Percentiles rank a stretch among this genome's conserved stretches.
Evolutionary conservation across 2,329 filamentous ascomycete species (phyloP).

Genomic region (Aotearoamyces nothofagi): DNA sequence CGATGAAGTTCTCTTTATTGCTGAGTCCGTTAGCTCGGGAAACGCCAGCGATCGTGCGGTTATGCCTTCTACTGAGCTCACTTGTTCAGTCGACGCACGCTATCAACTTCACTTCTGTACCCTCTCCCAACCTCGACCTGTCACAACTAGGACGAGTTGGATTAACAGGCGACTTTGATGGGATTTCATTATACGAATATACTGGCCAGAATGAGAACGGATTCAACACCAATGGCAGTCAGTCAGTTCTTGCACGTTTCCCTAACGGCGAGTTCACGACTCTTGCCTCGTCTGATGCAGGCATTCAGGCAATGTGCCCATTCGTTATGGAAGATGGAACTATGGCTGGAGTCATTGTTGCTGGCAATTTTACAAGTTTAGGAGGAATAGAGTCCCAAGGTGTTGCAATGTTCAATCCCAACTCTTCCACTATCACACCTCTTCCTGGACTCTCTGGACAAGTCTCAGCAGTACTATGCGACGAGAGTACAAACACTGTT

Average conservation of each 20-base stretch:
- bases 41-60: constrained; percentile 22
- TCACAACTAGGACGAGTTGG: constrained; percentile 67
- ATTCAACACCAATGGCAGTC: constrained; percentile 59
- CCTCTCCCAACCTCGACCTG: constrained; percentile 63
- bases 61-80: constrained; percentile 21
- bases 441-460: constrained; percentile 69
- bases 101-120: constrained; percentile 43
- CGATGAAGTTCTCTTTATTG: constrained; percentile 19
- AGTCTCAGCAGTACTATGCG: constrained; percentile 72
- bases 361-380: constrained; percentile 90
- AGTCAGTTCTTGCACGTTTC: constrained; percentile 65
- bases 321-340: constrained; percentile 53
- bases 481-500: constrained; percentile 59
- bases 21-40: constrained; percentile 13
- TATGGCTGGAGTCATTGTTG: constrained; percentile 64
- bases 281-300: constrained; percentile 63
- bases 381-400: constrained; percentile 61
- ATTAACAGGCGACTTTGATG: constrained; percentile 77
- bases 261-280: constrained; percentile 74
- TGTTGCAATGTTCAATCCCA: constrained; percentile 68
- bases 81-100: constrained; percentile 29
- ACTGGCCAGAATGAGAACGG: constrained; percentile 59
- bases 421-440: constrained; percentile 53
- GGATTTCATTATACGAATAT: constrained; percentile 80
- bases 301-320: constrained; percentile 78